These are phyloP conservation scores for Verbascum thapsus DNA, from an alignment of 257 asterid genomes.

Conservation along the genomic window DNA sequence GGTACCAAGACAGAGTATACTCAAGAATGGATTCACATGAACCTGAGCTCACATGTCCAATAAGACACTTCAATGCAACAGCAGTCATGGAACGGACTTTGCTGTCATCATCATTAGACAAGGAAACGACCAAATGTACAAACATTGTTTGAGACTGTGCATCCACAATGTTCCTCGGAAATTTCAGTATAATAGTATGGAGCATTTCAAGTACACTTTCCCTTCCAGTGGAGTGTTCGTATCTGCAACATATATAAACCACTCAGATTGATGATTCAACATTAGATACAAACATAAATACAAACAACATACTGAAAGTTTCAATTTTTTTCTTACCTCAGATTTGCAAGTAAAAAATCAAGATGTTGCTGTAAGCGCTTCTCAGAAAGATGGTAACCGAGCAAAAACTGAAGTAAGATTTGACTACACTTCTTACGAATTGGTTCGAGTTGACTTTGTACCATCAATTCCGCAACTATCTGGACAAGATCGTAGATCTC, in stretches of 20 bases:
- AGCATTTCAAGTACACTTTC: slow-evolving; percentile 95
- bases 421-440: slow-evolving; percentile 82
- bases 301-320: slow-evolving; percentile 1
- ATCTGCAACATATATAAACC: slow-evolving; percentile 47
- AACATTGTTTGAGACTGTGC: slow-evolving; percentile 70
- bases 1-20: slow-evolving; percentile 76
- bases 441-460: slow-evolving; percentile 78
- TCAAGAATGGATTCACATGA: slow-evolving; percentile 59
- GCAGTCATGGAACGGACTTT: slow-evolving; percentile 86
- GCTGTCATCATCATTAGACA: slow-evolving; percentile 80
- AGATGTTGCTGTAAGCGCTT: slow-evolving; percentile 81
- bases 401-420: slow-evolving; percentile 81
- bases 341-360: slow-evolving; percentile 65
- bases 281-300: slow-evolving; percentile 6
- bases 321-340: slow-evolving; percentile 56
- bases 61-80: slow-evolving; percentile 74
- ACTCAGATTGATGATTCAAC: slow-evolving; percentile 20
- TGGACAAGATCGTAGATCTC: slow-evolving; percentile 78
- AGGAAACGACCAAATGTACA: slow-evolving; percentile 64
- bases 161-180: slow-evolving; percentile 55
- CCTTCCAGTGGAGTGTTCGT: slow-evolving; percentile 85
- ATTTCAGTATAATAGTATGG: slow-evolving; percentile 74
- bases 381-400: slow-evolving; percentile 64
- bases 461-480: slow-evolving; percentile 79
- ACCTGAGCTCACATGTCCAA: slow-evolving; percentile 57